Evolutionary conservation across 163 green algal species (phyloP), one percentile per base, ranked within the genome.

Genomic region (Scenedesmus sp.): DNA sequence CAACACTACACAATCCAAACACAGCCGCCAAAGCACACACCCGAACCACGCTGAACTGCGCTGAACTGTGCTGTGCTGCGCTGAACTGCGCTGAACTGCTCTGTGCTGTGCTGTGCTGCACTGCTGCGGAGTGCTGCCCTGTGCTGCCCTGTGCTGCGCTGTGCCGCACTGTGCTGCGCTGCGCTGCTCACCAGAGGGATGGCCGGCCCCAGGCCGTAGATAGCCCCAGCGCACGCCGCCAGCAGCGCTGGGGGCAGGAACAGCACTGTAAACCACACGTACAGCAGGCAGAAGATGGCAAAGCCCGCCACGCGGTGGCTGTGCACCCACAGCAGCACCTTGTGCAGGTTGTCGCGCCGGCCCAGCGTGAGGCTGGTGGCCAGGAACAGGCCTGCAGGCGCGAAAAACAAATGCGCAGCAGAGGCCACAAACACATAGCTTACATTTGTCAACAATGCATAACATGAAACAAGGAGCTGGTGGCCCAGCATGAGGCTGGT

Each of bases 121-220:
- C 16, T 57, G 81, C n/a, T n/a, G n/a, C n/a, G n/a, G n/a, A n/a
- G n/a, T n/a, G n/a, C n/a, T n/a, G n/a, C n/a, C n/a, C n/a, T n/a
- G 4, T 6, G 62, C 70, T 52, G 7, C 12, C 1, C 70, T 52
- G 7, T 64, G 23, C 23, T 79, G 18, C 6, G 5, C 3, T 4
- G 6, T 15, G 23, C 23, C 5, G 5, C 46, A 2, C 70, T 52
- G 5, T 52, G 20, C 23, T 18, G 18, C 0, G 3, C 5, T 12
- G 91, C 94, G 2, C 94, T n/a, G 95, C 95, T 97, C 18, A 93
- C 94, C 54, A 97, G 74, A 15, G 93, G 46, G 12, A 93, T 94
- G 26, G 95, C 96, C 1, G 76, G 74, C 6, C 90, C 5, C 20
- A 97, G 26, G n/a, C 96, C 95, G 87, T 97, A 97, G 12, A 97